These are phyloP conservation scores for Priceomyces melissophilus DNA, from an alignment of 805 yeast genomes.

Conservation along the genomic window DNA sequence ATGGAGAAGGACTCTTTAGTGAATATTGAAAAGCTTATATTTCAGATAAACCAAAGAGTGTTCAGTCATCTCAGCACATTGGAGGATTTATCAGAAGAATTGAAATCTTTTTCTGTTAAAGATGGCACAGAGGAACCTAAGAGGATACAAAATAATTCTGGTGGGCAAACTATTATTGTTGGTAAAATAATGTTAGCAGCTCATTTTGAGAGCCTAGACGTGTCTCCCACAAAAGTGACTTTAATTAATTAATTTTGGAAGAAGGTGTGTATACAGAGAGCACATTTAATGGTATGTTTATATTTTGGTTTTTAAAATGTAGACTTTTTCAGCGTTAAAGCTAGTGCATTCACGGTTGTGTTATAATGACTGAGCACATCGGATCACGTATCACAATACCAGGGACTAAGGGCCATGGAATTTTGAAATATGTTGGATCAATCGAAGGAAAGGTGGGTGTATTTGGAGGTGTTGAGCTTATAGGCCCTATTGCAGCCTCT, in stretches of 20 bases:
- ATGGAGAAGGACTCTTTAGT: conserved; percentile 15
- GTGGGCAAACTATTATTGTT: not conserved
- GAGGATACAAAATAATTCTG: not conserved
- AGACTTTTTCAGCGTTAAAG: no score
- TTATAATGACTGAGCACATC: conserved; percentile 26
- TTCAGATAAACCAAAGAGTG: conserved; percentile 21
- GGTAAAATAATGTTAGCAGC: no score
- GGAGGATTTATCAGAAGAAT: conserved; percentile 10
- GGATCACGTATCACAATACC: conserved; percentile 50
- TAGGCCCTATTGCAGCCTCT: conserved; percentile 53
- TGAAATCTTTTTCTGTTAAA: conserved; percentile 1
- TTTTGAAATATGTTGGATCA: conserved; percentile 66
- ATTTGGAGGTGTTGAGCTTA: conserved; percentile 84
- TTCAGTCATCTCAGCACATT: conserved; percentile 11
- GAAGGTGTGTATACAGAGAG: no score
- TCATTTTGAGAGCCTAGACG: no score
- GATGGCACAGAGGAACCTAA: not conserved
- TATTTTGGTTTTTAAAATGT: no score
- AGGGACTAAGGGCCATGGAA: conserved; percentile 63
- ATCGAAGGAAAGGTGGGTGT: conserved; percentile 69
- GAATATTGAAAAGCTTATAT: conserved; percentile 27
- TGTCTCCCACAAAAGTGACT: no score
- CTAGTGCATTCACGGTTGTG: not conserved
- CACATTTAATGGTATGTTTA: no score
- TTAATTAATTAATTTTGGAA: not conserved